Percentiles rank a stretch among this genome's conserved stretches.
Evolutionary conservation across 169 alveolate species (phyloP).

Genomic region (Hepatocystis sp.): DNA sequence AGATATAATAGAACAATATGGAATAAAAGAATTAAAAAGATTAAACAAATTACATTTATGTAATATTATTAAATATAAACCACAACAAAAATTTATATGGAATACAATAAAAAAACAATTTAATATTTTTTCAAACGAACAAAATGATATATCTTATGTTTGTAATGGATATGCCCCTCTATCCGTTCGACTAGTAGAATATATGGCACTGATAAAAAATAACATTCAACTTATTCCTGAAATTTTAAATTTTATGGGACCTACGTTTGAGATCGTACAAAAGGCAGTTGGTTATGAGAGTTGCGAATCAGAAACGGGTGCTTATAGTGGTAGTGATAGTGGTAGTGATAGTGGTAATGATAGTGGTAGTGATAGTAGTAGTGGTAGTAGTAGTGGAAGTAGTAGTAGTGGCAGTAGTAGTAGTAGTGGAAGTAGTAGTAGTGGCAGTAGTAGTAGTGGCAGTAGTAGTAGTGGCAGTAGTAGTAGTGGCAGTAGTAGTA

Average conservation of each 20-base stretch:
- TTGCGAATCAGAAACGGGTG: neutral
- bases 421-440: neutral
- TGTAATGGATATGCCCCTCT: constrained; percentile 87
- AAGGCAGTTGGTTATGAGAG: constrained; percentile 52
- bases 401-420: neutral
- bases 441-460: neutral
- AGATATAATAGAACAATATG: constrained; percentile 82
- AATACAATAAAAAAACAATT: constrained; percentile 76
- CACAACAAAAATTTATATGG: constrained; percentile 77
- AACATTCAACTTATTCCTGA: constrained; percentile 56
- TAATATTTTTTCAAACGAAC: constrained; percentile 79
- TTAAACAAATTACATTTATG: constrained; percentile 62
- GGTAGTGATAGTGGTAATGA: neutral
- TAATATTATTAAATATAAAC: constrained; percentile 31
- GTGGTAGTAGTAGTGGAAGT: neutral
- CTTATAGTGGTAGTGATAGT: too few species aligned
- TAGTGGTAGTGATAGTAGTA: neutral
- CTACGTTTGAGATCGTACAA: constrained; percentile 44
- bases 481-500: neutral
- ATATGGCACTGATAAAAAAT: constrained; percentile 46
- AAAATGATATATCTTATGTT: constrained; percentile 79
- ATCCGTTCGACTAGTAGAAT: constrained; percentile 79
- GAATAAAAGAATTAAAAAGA: constrained; percentile 75
- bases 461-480: neutral
- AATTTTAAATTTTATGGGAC: constrained; percentile 42